phyloP scores from a whole-genome alignment of 345 rosid genomes.

The Salix suchowensis region DNA sequence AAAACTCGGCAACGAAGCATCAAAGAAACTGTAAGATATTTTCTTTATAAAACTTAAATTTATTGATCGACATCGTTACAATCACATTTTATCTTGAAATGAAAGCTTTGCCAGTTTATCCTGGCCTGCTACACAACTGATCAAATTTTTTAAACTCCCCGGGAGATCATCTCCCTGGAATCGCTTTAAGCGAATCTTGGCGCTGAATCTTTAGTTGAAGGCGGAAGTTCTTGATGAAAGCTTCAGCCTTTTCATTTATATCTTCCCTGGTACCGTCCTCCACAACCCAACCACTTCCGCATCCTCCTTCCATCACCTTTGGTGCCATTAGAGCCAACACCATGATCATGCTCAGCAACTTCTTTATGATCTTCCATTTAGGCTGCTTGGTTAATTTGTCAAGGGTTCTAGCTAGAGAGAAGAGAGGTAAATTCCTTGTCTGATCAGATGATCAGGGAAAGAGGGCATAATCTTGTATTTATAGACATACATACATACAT shows the following conservation, averaged over 20 bases:
- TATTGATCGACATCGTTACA: neutral
- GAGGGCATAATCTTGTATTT: neutral
- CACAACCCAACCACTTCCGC: neutral
- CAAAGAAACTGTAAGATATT: neutral
- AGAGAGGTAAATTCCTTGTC: neutral
- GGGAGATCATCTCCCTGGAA: slow-evolving; percentile 25
- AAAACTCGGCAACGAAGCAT: neutral
- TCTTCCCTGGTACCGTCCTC: slow-evolving; percentile 21
- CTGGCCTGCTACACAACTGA: neutral
- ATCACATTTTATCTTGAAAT: neutral
- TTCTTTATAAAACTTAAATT: neutral
- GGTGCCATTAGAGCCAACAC: neutral
- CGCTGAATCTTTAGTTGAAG: slow-evolving; percentile 30
- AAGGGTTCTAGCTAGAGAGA: neutral
- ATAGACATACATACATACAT: neutral
- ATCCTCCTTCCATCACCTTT: neutral
- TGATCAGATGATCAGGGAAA: neutral
- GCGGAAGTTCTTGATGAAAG: slow-evolving; percentile 36
- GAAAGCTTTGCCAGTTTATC: neutral
- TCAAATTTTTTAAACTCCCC: slow-evolving; percentile 7
- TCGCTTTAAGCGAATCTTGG: slow-evolving; percentile 29
- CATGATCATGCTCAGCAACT: neutral
- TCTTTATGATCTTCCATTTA: slow-evolving; percentile 1
- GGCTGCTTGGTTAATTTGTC: no score
- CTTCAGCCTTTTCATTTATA: slow-evolving; percentile 23